Evolutionary conservation across 768 basidiomycete species (phyloP), one percentile per base, ranked within the genome.

Genomic region (Collybiopsis luxurians): DNA sequence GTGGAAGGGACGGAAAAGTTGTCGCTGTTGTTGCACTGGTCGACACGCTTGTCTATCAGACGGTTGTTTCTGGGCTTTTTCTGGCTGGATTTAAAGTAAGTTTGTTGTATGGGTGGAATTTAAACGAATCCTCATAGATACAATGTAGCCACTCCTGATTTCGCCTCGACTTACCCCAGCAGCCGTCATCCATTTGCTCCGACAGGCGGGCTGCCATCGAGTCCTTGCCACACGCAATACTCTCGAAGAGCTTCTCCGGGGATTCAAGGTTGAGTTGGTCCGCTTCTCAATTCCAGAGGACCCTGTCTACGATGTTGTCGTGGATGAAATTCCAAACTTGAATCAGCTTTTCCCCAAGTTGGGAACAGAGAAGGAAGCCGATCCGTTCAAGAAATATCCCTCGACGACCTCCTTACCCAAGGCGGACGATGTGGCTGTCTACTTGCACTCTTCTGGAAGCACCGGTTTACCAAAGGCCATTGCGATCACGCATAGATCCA

Each of bases 161-260:
- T 70, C 72, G 1, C 73, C 71, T 21, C 63, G 74, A 7, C 74
- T 74, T 57, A 70, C 72, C 7, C 51, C 69, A 0, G 54, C 71
- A 2, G 75, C 73, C 3, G 63, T 77, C 1, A 54, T 65, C 11
- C 59, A 73, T 36, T 63, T 76, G 49, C 57, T 76, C 27, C 58
- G 57, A 48, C 64, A 66, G 54, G 62, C 70, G 0, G 65, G 62
- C 2, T 75, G 71, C 39, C 68, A 60, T 42, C 66, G 67, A 44
- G 23, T 77, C 49, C 57, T 78, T 5, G 50, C 66, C 2, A 71
- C 74, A 0, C 62, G 63, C 9, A 50, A 53, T 13, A 68, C 68
- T 0, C 56, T 73, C 0, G 45, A 52, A 2, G 2, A 53, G 1
- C 66, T 76, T 1, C 19, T 71, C 1, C 54, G 64, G 4, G 60